phyloP scores from a whole-genome alignment of 75 land plant genomes.

The Cunninghamia lanceolata region DNA sequence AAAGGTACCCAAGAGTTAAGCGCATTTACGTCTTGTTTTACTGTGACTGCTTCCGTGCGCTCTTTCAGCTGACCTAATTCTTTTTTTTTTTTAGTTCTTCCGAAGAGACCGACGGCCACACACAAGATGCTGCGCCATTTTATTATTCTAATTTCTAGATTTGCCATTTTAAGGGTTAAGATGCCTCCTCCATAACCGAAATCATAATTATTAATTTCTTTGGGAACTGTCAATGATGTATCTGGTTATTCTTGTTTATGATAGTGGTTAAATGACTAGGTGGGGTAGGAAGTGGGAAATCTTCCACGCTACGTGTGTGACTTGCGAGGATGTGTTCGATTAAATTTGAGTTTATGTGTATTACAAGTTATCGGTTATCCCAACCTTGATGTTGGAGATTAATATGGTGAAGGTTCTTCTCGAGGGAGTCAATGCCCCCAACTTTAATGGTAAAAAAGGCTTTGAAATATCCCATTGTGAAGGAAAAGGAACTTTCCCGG shows the following conservation, averaged over 20 bases:
- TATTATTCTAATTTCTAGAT: neutral
- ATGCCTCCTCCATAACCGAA: neutral
- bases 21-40: neutral
- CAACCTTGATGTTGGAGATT: too few species aligned
- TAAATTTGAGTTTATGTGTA: neutral
- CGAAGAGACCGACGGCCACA: neutral
- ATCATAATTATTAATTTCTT: neutral
- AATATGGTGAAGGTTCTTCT: too few species aligned
- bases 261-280: neutral
- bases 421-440: too few species aligned
- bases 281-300: neutral
- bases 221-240: neutral
- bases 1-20: neutral
- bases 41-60: neutral
- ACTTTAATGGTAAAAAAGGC: too few species aligned
- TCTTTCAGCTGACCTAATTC: neutral
- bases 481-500: too few species aligned
- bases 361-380: too few species aligned
- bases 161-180: neutral
- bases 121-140: neutral
- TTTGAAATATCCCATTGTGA: too few species aligned
- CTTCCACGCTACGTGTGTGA: conserved; percentile 1
- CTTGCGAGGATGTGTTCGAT: neutral
- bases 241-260: neutral
- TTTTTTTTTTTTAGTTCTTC: neutral